Evolutionary conservation across 2,329 filamentous ascomycete species (phyloP).

Genomic region (Fusarium haematococcum): DNA sequence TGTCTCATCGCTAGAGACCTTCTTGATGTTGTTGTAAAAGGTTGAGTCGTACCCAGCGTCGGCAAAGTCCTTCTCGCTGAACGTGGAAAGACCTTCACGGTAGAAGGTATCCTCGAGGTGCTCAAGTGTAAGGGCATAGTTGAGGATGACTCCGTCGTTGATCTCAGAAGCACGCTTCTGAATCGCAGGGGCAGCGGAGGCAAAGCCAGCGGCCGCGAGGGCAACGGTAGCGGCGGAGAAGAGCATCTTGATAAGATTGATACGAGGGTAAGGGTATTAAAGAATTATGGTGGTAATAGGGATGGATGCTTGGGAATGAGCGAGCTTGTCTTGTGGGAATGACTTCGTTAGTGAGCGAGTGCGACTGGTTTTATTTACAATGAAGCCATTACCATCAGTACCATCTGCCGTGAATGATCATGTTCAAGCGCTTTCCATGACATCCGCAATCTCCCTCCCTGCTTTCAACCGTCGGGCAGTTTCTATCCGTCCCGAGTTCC

Average conservation of each 20-base stretch:
- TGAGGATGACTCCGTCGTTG: constrained; percentile 52
- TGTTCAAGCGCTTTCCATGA: not conserved
- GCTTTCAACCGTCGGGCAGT: constrained; percentile 5
- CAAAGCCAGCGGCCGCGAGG: constrained; percentile 26
- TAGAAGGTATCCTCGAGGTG: constrained; percentile 74
- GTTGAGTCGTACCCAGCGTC: constrained; percentile 61
- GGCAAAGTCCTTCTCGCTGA: constrained; percentile 63
- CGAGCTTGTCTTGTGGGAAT: not conserved
- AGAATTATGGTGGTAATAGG: not conserved
- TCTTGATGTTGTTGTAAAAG: constrained; percentile 69
- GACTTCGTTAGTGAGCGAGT: not conserved
- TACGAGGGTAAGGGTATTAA: not conserved
- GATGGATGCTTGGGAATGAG: not conserved
- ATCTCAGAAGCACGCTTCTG: constrained; percentile 27
- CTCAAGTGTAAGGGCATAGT: constrained; percentile 64
- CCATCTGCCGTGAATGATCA: not conserved
- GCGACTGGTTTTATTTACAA: not conserved
- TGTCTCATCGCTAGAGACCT: constrained; percentile 65
- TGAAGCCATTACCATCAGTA: too few relatives aligned
- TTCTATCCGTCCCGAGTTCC: constrained; percentile 7
- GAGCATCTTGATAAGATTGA: constrained; percentile 8
- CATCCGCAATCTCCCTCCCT: not conserved
- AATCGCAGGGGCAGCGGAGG: constrained; percentile 24
- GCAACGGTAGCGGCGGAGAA: constrained; percentile 25
- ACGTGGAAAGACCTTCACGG: constrained; percentile 68